phyloP scores from a whole-genome alignment of 2,329 filamentous ascomycete species.

The Onygenales sp. region DNA sequence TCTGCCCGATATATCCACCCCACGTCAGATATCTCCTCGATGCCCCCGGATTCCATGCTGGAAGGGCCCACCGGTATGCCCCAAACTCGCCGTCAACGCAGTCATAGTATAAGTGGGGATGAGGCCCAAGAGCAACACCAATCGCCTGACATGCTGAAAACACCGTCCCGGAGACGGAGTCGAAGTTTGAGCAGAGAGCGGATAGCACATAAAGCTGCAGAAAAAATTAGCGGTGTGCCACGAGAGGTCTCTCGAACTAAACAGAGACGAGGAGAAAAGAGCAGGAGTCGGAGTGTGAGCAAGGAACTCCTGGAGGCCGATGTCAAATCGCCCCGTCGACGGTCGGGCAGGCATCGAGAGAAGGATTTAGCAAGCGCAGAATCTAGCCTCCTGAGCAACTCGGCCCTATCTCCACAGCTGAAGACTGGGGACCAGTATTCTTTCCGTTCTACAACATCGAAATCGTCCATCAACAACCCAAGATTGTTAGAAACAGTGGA shows the following conservation, averaged over 20 bases:
- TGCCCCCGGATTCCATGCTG: conserved; percentile 63
- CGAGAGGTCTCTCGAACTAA: conserved; percentile 35
- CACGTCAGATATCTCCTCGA: conserved; percentile 78
- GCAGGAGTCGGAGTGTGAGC: conserved; percentile 36
- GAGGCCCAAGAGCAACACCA: conserved; percentile 5
- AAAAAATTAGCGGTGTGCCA: conserved; percentile 51
- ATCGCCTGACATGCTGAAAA: conserved; percentile 38
- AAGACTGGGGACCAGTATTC: conserved; percentile 50
- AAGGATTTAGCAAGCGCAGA: conserved; percentile 49
- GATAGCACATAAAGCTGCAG: conserved; percentile 58
- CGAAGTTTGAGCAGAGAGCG: conserved; percentile 53
- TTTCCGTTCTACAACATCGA: conserved; percentile 48
- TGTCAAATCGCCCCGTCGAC: conserved; percentile 9
- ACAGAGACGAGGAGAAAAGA: conserved; percentile 33
- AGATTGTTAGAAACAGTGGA: conserved; percentile 85
- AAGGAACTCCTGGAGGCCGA: conserved; percentile 37
- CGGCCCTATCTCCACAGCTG: conserved; percentile 44
- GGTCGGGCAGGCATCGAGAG: conserved; percentile 22
- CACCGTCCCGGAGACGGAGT: conserved; percentile 45
- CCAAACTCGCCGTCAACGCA: conserved; percentile 38
- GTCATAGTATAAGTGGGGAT: conserved; percentile 56
- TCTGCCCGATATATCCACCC: conserved; percentile 55
- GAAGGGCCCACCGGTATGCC: conserved; percentile 43
- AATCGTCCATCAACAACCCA: conserved; percentile 82
- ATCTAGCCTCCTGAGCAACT: conserved; percentile 52